Evolutionary conservation across 495 filamentous ascomycete genomes (phyloP).

Genomic region (Cryomyces minteri): DNA sequence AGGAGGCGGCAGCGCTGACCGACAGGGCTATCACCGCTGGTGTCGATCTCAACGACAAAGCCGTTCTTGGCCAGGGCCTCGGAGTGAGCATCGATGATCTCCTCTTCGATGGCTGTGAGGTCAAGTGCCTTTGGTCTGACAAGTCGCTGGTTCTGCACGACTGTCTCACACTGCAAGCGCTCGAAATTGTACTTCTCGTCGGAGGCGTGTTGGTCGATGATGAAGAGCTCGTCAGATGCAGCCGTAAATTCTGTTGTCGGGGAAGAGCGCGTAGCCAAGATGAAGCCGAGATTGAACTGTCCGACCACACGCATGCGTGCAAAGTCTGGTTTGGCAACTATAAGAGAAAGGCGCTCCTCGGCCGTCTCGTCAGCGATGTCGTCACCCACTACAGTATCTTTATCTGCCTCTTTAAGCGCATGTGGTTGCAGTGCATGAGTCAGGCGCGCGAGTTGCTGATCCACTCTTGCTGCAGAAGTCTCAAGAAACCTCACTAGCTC

Average conservation of each 20-base stretch:
- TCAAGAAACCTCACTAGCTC: conserved; percentile 35
- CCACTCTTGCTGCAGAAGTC: conserved; percentile 27
- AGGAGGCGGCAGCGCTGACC: conserved; percentile 59
- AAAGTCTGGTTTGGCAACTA: conserved; percentile 80
- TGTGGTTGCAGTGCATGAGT: conserved; percentile 7
- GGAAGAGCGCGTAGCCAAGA: conserved; percentile 49
- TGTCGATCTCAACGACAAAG: conserved; percentile 60
- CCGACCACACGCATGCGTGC: conserved; percentile 72
- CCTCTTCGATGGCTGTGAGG: conserved; percentile 90
- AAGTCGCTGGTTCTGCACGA: conserved; percentile 73
- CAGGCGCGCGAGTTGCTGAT: conserved; percentile 15
- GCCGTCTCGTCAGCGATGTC: conserved; percentile 32
- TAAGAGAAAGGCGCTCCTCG: conserved; percentile 73
- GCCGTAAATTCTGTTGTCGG: conserved; percentile 3
- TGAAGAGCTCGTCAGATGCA: conserved; percentile 61
- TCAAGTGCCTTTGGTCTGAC: conserved; percentile 68
- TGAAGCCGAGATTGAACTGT: conserved; percentile 95
- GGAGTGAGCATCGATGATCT: conserved; percentile 64
- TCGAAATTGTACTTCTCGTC: conserved; percentile 99
- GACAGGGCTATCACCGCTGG: conserved; percentile 47
- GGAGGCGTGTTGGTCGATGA: conserved; percentile 95
- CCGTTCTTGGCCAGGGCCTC: conserved; percentile 64
- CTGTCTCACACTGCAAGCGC: conserved; percentile 67
- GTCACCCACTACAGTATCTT: conserved; percentile 17
- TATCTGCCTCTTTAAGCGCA: conserved; percentile 1